Base-by-base conservation (phyloP, 257 asterid species). In the Capsicum baccatum region DNA sequence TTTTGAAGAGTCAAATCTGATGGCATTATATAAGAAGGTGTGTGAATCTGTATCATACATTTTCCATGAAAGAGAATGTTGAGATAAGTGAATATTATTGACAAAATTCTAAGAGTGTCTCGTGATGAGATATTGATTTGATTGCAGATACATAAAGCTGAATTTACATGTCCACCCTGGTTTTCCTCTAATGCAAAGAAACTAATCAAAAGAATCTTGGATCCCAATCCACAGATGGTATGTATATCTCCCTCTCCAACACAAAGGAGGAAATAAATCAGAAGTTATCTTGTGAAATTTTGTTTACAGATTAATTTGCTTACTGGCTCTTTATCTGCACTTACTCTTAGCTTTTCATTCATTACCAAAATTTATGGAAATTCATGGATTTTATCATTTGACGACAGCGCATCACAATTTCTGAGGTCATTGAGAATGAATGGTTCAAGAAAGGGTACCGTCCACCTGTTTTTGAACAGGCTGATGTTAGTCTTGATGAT, bases 361-460 rank as follows among this genome's bases (percentile, higher is more conserved):
- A 26, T 76, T 76, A 15, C 81, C 50, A 54, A 76, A 52, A 37
- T 74, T 74, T 50, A 74, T 74, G 12, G 81, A 74, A 50, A 11
- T 76, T 78, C 55, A 55, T 78, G 81, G 52, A 50, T 6, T 76
- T 78, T 78, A 55, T 78, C 82, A 78, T 78, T 78, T 78, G 82
- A 78, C 55, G 83, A 88, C 95, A 96, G 99, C 93, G 99, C 10
- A 94, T 96, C 55, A 93, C 95, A n/a, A 88, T 91, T 74, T 68
- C 89, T 9, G 95, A 94, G 92, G 85, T 96, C 76, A 92, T 96
- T 64, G 92, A 91, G 88, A 93, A 92, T 79, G 99, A 96, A 79
- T 96, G 99, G 99, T 96, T 96, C 91, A 96, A 92, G 92, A 96
- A 94, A 88, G 99, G 98, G 79, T 94, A 92, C 88, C 92, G 90